Evolutionary conservation across 2,329 filamentous ascomycete species (phyloP), one percentile per base, ranked within the genome.

Genomic region (Calonectria pseudoreteaudii): DNA sequence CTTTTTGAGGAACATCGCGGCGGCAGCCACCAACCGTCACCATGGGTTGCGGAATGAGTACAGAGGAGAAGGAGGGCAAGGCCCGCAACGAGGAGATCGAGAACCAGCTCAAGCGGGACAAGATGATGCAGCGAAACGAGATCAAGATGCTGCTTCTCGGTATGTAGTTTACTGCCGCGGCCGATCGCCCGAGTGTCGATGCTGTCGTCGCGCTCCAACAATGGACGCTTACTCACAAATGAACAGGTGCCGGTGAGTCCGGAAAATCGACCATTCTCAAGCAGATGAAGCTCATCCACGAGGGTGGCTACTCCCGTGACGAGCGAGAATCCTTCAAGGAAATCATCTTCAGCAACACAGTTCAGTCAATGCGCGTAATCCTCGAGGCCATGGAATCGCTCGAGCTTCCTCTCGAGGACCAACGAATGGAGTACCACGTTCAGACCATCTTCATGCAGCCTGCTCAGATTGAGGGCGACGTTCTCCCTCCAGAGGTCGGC

Each of bases 51-150:
- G 96, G 96, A 88, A 98, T 98, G 95, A 98, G 96, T 87, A 98
- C 97, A 85, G 97, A 98, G 90, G 97, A 98, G 89, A 98, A 98
- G 94, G 97, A 98, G 95, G 96, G 97, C 89, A 98, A 98, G 94
- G 95, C 95, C 90, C 94, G 97, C 82, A 98, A 99, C 86, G 97
- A 99, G 91, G 96, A 98, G 92, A 99, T 99, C 84, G 97, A 99
- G 89, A 98, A 98, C 86, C 96, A 98, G 90, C 90, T 98, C 85
- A 98, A 98, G 92, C 92, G 95, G 86, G 97, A 99, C 85, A 97
- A 98, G 88, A 94, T 98, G 94, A 94, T 98, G 90, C 96, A 98
- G 89, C 94, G 96, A 83, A 99, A 99, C 82, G 97, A 99, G 88
- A 99, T 99, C 90, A 99, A 99, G 92, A 98, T 99, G 97, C 90